phyloP scores from a whole-genome alignment of 169 alveolate species.

The Eimeria acervulina region DNA sequence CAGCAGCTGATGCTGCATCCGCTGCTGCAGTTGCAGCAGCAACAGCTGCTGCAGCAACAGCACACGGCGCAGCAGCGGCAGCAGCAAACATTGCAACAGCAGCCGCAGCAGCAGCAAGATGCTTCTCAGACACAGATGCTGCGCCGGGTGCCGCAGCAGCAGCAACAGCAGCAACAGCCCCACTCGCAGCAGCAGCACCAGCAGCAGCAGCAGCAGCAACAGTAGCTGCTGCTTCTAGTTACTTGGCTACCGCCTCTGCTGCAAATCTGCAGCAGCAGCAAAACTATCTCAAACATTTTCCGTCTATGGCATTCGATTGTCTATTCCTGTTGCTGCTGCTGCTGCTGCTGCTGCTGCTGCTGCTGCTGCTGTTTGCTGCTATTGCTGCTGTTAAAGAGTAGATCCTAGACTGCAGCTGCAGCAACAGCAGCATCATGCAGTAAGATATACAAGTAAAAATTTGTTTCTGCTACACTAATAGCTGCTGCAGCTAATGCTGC shows the following conservation, averaged over 20 bases:
- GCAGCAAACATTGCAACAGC: constrained; percentile 31
- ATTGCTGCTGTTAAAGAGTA: background rate
- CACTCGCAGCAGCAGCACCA: constrained; percentile 23
- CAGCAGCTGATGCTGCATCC: constrained; percentile 10
- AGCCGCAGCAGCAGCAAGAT: constrained; percentile 39
- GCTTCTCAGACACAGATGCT: background rate
- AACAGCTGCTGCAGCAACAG: constrained; percentile 37
- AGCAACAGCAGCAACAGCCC: constrained; percentile 18
- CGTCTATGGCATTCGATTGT: background rate
- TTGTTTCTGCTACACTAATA: background rate
- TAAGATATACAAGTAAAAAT: background rate
- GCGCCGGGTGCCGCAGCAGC: constrained; percentile 5
- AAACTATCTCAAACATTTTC: background rate
- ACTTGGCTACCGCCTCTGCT: no score
- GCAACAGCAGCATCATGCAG: constrained; percentile 21
- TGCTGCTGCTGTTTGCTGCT: background rate
- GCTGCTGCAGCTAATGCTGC: background rate
- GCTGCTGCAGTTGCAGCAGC: constrained; percentile 40
- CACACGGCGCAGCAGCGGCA: constrained; percentile 23
- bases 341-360: background rate
- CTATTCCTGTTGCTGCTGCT: background rate
- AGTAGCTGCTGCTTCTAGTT: background rate
- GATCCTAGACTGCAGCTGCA: background rate
- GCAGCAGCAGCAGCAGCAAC: constrained; percentile 19
- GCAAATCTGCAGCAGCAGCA: background rate